Evolutionary conservation across 768 basidiomycete genomes (phyloP).

Genomic region (Mycena belliarum): DNA sequence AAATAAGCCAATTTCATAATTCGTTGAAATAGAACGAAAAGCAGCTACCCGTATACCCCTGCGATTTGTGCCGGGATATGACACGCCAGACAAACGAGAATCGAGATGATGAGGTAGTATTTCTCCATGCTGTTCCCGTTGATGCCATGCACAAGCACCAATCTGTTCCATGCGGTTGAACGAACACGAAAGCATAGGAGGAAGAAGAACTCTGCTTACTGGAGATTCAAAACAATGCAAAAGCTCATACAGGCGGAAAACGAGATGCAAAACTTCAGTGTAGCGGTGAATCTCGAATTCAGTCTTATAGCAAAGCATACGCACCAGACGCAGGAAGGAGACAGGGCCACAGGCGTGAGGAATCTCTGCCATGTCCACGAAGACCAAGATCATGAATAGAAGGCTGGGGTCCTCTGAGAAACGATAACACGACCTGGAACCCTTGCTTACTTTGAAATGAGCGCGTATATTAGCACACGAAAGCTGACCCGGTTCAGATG

Average conservation of each 20-base stretch:
- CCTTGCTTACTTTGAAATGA: background rate
- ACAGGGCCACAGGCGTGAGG: background rate
- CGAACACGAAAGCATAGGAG: background rate
- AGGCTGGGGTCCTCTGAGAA: background rate
- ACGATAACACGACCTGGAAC: background rate
- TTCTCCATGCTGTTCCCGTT: conserved; percentile 2
- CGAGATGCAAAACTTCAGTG: background rate
- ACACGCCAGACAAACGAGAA: background rate
- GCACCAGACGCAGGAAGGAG: background rate
- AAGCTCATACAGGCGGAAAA: background rate
- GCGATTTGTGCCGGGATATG: background rate
- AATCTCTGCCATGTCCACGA: background rate
- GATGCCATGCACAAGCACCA: background rate
- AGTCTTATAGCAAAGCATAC: too few species aligned
- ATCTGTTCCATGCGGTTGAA: background rate
- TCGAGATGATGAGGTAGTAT: background rate
- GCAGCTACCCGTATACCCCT: background rate
- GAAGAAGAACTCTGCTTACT: background rate
- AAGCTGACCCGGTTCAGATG: background rate
- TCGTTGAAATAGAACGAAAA: background rate
- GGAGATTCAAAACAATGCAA: background rate
- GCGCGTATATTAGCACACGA: background rate
- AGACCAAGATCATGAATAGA: background rate
- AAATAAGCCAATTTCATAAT: background rate
- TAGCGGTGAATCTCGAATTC: background rate